phyloP scores from a whole-genome alignment of 768 basidiomycete species.

The Suillus paluster region DNA sequence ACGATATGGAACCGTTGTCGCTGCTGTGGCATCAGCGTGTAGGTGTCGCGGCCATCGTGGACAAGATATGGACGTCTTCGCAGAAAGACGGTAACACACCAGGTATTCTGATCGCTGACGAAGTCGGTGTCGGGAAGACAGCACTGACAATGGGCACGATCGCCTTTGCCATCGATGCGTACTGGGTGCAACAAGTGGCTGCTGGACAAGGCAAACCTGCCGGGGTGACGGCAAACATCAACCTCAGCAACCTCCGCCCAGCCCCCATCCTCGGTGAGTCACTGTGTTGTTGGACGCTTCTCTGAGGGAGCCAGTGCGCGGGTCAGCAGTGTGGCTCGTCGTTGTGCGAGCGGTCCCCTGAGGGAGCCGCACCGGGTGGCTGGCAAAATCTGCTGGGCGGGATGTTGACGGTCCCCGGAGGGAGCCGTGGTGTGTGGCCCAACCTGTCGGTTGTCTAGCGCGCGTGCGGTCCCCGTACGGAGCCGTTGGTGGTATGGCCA shows the following conservation, averaged over 20 bases:
- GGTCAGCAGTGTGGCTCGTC: too few species aligned
- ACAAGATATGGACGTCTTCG: conserved; percentile 13
- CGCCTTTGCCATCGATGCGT: conserved; percentile 10
- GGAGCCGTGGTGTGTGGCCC: too few species aligned
- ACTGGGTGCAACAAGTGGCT: neutral
- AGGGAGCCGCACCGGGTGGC: neutral
- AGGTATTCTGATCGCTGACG: conserved; percentile 26
- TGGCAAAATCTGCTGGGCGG: too few species aligned
- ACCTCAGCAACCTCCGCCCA: neutral
- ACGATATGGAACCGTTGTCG: conserved; percentile 2
- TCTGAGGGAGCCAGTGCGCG: too few species aligned
- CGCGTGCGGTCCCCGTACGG: too few species aligned
- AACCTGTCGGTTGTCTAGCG: too few species aligned
- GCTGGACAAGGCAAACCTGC: neutral
- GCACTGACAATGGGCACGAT: conserved; percentile 10
- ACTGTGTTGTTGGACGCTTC: neutral
- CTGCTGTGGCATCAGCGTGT: conserved; percentile 30
- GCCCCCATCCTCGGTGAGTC: neutral
- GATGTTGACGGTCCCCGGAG: too few species aligned
- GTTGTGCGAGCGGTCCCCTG: neutral
- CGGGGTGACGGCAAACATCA: neutral
- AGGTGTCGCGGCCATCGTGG: conserved; percentile 17
- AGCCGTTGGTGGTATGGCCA: too few species aligned
- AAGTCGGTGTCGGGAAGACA: conserved; percentile 24
- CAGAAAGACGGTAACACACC: neutral